phyloP scores from a whole-genome alignment of 352 stramenopile species.

The Pythium periplocum region DNA sequence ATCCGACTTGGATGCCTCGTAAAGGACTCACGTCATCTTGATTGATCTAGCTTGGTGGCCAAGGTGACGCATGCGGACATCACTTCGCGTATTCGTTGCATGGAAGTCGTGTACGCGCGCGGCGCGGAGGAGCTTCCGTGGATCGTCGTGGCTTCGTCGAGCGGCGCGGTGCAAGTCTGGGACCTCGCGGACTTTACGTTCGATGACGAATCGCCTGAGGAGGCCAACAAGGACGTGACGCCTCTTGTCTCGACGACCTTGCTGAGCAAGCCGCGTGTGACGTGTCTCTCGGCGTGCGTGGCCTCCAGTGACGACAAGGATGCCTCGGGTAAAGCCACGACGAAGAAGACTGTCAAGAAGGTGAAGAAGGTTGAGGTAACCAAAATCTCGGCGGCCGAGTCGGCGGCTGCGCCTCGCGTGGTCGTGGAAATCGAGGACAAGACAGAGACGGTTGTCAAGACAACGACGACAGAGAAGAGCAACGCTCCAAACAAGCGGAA shows the following conservation, averaged over 20 bases:
- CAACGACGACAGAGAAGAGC: slow-evolving; percentile 2
- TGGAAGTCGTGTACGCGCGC: slow-evolving; percentile 66
- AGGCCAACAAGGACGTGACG: slow-evolving; percentile 47
- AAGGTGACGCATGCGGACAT: slow-evolving; percentile 65
- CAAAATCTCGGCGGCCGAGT: slow-evolving; percentile 14
- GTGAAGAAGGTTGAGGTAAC: slow-evolving; percentile 17
- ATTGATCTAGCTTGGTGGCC: slow-evolving; percentile 39
- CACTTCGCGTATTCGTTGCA: slow-evolving; percentile 62
- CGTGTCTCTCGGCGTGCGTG: slow-evolving; percentile 63
- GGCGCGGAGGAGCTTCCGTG: slow-evolving; percentile 53
- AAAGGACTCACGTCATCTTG: slow-evolving; percentile 2
- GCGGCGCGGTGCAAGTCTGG: slow-evolving; percentile 77
- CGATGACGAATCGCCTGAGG: slow-evolving; percentile 36
- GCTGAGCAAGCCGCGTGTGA: slow-evolving; percentile 70
- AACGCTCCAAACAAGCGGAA: slow-evolving; percentile 16
- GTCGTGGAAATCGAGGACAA: slow-evolving; percentile 60
- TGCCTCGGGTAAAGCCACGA: slow-evolving; percentile 5
- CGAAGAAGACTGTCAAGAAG: slow-evolving; percentile 42
- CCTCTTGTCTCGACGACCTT: slow-evolving; percentile 59
- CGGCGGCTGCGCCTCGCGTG: slow-evolving; percentile 41
- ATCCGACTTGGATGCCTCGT: not conserved
- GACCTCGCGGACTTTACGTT: slow-evolving; percentile 62
- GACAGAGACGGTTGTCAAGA: not conserved
- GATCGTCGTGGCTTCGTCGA: slow-evolving; percentile 72
- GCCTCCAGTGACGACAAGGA: slow-evolving; percentile 22